Evolutionary conservation across 2,329 filamentous ascomycete genomes (phyloP).

Genomic region (Chaetomium globosum): DNA sequence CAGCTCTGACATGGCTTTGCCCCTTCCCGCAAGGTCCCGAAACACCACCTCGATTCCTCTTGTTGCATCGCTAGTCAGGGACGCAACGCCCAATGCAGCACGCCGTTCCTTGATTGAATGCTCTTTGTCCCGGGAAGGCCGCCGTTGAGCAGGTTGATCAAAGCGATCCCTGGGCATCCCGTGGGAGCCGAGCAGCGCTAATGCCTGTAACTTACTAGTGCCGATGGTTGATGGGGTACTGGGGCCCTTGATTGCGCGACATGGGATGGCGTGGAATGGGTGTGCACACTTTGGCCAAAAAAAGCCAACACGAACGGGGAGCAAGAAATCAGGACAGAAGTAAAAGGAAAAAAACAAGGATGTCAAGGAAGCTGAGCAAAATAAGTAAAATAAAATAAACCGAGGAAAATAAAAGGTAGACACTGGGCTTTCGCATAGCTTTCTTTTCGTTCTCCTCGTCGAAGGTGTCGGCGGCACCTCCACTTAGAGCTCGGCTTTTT

Average conservation of each 20-base stretch:
- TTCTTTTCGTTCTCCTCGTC: too few species aligned
- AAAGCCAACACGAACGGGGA: too few species aligned
- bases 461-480: too few species aligned
- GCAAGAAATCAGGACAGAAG: too few species aligned
- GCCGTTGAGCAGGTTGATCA: conserved; percentile 7
- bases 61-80: not conserved
- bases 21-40: conserved; percentile 25
- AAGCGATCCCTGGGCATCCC: not conserved
- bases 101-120: not conserved
- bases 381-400: too few species aligned
- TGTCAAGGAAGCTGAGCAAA: too few species aligned
- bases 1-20: conserved; percentile 25
- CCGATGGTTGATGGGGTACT: conserved; percentile 5
- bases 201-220: not conserved
- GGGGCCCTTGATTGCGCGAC: not conserved
- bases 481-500: not conserved
- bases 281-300: too few species aligned
- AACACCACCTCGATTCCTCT: conserved; percentile 25
- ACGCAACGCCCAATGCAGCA: not conserved
- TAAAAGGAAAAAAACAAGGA: too few species aligned
- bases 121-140: conserved; percentile 4
- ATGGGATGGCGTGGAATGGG: not conserved
- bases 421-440: too few species aligned
- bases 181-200: not conserved
- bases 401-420: too few species aligned